Evolutionary conservation across 2,329 filamentous ascomycete species (phyloP).

Genomic region (Pezizomycotina sp.): DNA sequence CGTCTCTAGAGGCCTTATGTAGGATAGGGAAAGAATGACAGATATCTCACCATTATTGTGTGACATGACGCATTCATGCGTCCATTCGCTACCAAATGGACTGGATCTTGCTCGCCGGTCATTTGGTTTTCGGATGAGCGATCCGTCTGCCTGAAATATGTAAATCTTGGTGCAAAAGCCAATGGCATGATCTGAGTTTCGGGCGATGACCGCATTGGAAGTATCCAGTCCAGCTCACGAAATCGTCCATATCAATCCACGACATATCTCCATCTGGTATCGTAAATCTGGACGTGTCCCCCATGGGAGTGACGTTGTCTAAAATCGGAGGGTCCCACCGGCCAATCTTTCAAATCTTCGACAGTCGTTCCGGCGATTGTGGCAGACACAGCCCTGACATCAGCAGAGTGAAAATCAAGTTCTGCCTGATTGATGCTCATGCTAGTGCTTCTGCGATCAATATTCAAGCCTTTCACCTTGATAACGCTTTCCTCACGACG

Average conservation of each 20-base stretch:
- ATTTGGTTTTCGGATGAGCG: conserved; percentile 54
- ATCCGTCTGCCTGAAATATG: conserved; percentile 93
- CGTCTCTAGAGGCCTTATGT: too few relatives aligned
- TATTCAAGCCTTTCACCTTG: conserved; percentile 52
- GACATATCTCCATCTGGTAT: conserved; percentile 90
- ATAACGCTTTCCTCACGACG: conserved; percentile 63
- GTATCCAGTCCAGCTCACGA: conserved; percentile 95
- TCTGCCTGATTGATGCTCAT: conserved; percentile 95
- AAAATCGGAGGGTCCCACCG: conserved; percentile 25
- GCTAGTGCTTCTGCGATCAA: conserved; percentile 65
- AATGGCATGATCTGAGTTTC: conserved; percentile 88
- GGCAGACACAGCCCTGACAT: conserved; percentile 84
- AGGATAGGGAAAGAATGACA: too few relatives aligned
- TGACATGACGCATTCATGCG: conserved; percentile 91
- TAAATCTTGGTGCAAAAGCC: conserved; percentile 83
- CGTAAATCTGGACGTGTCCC: conserved; percentile 69
- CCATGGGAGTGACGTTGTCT: conserved; percentile 22
- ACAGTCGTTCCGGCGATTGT: conserved; percentile 66
- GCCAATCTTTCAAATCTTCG: conserved; percentile 53
- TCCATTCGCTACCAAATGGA: conserved; percentile 81
- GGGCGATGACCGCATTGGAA: conserved; percentile 76
- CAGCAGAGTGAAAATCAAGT: conserved; percentile 76
- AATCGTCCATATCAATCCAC: conserved; percentile 99
- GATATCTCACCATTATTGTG: conserved; percentile 42
- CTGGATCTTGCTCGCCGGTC: conserved; percentile 72